phyloP scores from a whole-genome alignment of 352 stramenopile genomes.

The Globisporangium echinulatum region DNA sequence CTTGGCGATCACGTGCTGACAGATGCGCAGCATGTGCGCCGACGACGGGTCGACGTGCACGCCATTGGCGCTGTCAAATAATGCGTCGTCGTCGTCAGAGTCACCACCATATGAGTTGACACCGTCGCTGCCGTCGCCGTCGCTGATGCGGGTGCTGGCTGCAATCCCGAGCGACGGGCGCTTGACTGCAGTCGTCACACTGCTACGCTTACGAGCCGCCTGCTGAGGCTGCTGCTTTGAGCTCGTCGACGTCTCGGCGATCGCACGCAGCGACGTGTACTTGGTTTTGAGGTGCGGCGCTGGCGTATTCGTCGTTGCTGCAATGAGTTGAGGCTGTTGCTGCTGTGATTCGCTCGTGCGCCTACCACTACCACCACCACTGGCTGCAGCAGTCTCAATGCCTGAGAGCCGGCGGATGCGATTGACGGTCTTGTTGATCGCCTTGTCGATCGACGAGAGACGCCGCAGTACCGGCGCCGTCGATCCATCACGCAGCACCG shows the following conservation, averaged over 20 bases:
- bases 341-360: neutral
- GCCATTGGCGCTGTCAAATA: conserved; percentile 1
- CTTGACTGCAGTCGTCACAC: neutral
- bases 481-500: conserved; percentile 8
- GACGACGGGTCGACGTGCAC: conserved; percentile 46
- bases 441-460: conserved; percentile 52
- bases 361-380: no score
- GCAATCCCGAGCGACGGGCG: no score
- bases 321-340: neutral
- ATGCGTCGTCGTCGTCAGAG: no score
- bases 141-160: neutral
- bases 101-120: no score
- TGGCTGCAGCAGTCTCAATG: conserved; percentile 7
- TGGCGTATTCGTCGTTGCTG: neutral
- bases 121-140: conserved; percentile 11
- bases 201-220: neutral
- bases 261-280: conserved; percentile 31
- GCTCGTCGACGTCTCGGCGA: conserved; percentile 11
- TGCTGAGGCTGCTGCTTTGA: conserved; percentile 1
- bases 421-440: conserved; percentile 57
- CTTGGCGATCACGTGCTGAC: conserved; percentile 69
- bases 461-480: conserved; percentile 25
- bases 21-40: conserved; percentile 58
- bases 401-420: conserved; percentile 45
- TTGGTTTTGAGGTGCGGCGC: conserved; percentile 13